Conservation (phyloP, 1,139 yeast genomes). For the Debaryomycetaceae sp. region DNA sequence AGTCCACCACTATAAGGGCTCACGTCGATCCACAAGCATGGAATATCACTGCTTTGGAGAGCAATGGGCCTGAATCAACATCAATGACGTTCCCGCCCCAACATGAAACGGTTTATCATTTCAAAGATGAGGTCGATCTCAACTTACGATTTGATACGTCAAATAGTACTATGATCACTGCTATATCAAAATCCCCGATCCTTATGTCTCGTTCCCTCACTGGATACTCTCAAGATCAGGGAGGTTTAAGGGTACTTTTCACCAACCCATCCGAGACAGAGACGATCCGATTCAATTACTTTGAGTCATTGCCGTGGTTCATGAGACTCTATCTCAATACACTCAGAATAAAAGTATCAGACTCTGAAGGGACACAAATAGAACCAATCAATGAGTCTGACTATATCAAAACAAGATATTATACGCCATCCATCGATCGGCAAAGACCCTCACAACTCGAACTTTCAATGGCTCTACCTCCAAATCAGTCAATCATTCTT, state of each 20-base stretch:
- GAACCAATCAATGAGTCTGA: slow-evolving; percentile 21
- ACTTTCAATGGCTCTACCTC: slow-evolving; percentile 59
- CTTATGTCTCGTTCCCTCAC: slow-evolving; percentile 80
- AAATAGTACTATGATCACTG: slow-evolving; percentile 31
- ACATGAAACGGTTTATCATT: slow-evolving; percentile 22
- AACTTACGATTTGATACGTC: slow-evolving; percentile 38
- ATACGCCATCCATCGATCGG: slow-evolving; percentile 78
- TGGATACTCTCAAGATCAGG: slow-evolving; percentile 87
- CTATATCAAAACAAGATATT: slow-evolving; percentile 51
- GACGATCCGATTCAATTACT: slow-evolving; percentile 55
- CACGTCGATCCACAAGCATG: slow-evolving; percentile 44
- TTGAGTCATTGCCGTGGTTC: slow-evolving; percentile 92
- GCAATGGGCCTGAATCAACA: slow-evolving; percentile 6
- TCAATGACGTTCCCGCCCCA: slow-evolving; percentile 1
- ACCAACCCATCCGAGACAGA: slow-evolving; percentile 53
- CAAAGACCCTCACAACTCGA: slow-evolving; percentile 82
- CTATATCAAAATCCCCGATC: slow-evolving; percentile 56
- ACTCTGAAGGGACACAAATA: slow-evolving; percentile 17
- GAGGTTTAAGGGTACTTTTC: slow-evolving; percentile 80
- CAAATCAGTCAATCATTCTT: slow-evolving; percentile 57
- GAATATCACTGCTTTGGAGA: slow-evolving; percentile 31
- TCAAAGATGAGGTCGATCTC: slow-evolving; percentile 29
- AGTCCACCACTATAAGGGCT: slow-evolving; percentile 39
- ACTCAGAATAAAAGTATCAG: slow-evolving; percentile 26
- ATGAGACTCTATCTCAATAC: slow-evolving; percentile 81